Conservation (phyloP, 2,329 filamentous ascomycete species). For the Aspergillus glaucus region DNA sequence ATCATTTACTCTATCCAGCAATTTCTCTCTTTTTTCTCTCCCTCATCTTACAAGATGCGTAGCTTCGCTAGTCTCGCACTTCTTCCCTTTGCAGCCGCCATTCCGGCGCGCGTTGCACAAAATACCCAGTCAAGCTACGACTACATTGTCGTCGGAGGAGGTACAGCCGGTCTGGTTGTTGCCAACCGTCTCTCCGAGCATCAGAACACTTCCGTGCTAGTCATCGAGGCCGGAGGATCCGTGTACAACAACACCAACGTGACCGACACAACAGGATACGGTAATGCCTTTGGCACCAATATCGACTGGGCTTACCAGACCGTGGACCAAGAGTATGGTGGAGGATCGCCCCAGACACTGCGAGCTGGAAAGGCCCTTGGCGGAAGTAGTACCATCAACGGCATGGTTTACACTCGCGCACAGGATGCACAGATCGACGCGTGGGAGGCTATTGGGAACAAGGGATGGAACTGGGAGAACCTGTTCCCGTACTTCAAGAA, state of each 20-base stretch:
- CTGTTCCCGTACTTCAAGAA: conserved; percentile 28
- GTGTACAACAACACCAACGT: conserved; percentile 24
- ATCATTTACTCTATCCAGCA: too few relatives aligned
- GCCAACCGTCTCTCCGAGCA: conserved; percentile 31
- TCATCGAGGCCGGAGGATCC: conserved; percentile 29
- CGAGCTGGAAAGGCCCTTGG: conserved; percentile 40
- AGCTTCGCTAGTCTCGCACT: background rate
- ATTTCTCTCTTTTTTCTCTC: too few relatives aligned
- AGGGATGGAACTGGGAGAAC: conserved; percentile 28
- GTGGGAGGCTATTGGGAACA: conserved; percentile 30
- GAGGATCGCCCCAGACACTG: conserved; percentile 26
- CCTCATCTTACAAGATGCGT: background rate
- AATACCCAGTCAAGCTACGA: conserved; percentile 16
- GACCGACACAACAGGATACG: conserved; percentile 19
- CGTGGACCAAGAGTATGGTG: conserved; percentile 36
- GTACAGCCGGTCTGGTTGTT: conserved; percentile 29
- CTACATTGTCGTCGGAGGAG: conserved; percentile 32
- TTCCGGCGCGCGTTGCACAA: background rate
- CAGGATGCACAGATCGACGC: conserved; percentile 33
- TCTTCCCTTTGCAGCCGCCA: background rate
- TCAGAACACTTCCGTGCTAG: conserved; percentile 19
- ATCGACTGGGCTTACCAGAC: conserved; percentile 41
- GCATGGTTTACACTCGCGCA: conserved; percentile 35
- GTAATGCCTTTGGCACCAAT: conserved; percentile 24
- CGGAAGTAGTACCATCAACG: conserved; percentile 42